Base-by-base conservation (phyloP, 768 basidiomycete species). In the Russula vinacea region DNA sequence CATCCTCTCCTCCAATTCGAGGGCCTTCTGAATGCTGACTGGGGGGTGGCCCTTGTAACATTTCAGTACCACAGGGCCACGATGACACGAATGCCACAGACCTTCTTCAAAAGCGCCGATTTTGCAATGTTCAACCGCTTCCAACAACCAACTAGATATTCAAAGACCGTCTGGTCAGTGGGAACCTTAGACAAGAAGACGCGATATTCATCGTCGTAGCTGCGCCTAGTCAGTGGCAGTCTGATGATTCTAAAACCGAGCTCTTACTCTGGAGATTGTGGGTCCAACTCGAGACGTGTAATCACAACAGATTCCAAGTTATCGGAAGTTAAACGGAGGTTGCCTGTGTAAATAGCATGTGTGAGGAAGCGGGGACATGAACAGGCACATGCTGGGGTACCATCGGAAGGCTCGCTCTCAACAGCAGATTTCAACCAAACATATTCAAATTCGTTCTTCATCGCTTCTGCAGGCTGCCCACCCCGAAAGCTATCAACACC, bases 121-220 rank as follows among this genome's bases (percentile, higher is more conserved):
- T 80, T 79, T 16, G 80, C 80, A 8, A 76, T 67, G 67, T 90
- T 89, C 47, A 90, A 69, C n/a, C 95, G 83, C 75, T 92, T 94
- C 96, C 96, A 99, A 70, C 90, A 89, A 22, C 89, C 89, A 10
- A 92, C 82, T 26, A 99, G 80, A 73, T 93, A 98, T 71, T 97
- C 92, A 64, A 96, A 93, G 0, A 85, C 81, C 0, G 95, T 94
- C 74, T 93, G 86, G 60, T 86, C 76, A 9, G 83, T 68, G 10
- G 94, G 92, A 19, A 98, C 77, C 26, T 88, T 89, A 3, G 89
- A 89, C 1, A 92, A 74, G 19, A 91, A 85, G 6, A 86, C 78
- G 40, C 88, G 76, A 72, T 84, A 89, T 24, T 90, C 89, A n/a
- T 87, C 73, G 68, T 92, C 90, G 71, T 87, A 85, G 56, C 88